Conservation (phyloP, 2,329 filamentous ascomycete species). For the Fusarium devonianum region DNA sequence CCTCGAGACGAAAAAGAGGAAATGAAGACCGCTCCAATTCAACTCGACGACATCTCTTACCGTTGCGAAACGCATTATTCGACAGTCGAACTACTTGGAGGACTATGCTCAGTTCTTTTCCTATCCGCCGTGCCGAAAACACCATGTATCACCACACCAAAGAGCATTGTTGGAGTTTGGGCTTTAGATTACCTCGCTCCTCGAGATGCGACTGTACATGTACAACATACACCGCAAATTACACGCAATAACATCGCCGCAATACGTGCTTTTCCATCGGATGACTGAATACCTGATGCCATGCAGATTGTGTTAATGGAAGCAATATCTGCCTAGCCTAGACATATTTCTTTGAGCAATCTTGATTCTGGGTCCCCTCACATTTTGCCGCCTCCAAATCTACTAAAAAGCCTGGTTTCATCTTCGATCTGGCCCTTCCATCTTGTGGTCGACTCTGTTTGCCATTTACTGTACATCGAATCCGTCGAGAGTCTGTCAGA, state of each 20-base stretch:
- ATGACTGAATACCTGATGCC: background rate
- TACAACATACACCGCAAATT: constrained; percentile 35
- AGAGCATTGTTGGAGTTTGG: constrained; percentile 45
- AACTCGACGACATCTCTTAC: constrained; percentile 23
- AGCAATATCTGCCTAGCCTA: background rate
- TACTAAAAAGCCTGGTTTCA: background rate
- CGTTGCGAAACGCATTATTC: constrained; percentile 7
- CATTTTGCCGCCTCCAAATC: constrained; percentile 8
- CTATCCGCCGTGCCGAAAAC: constrained; percentile 12
- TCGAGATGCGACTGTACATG: constrained; percentile 37
- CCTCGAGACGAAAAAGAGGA: constrained; percentile 87
- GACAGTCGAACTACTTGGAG: constrained; percentile 9
- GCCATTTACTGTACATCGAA: background rate
- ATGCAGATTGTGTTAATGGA: background rate
- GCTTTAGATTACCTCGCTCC: constrained; percentile 27
- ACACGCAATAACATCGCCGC: constrained; percentile 17
- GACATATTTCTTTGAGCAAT: constrained; percentile 9
- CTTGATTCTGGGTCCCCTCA: background rate
- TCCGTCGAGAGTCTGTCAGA: background rate
- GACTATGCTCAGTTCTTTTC: constrained; percentile 11
- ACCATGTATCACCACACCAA: constrained; percentile 43
- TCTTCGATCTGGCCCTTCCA: background rate
- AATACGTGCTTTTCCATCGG: constrained; percentile 9
- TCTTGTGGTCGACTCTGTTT: background rate
- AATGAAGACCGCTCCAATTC: constrained; percentile 46